Base-by-base conservation (phyloP, 257 asterid genomes). In the Ilex asprella region DNA sequence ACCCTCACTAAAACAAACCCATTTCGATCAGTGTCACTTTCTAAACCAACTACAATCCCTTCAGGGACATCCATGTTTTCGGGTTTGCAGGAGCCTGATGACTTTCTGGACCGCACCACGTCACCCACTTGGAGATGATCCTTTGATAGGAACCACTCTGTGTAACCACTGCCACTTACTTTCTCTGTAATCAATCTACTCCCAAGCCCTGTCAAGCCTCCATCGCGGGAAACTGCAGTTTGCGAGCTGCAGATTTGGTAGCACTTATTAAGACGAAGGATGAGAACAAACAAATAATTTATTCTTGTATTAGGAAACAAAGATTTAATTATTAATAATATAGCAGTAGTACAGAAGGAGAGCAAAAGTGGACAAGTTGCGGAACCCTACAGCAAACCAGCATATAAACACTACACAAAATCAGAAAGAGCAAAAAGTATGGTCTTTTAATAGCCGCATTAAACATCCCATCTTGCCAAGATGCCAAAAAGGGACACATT, bases 111-210 rank as follows among this genome's bases (percentile, higher is more conserved):
- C 30, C 98, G 80, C 21, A 91, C 90, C 52, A 59, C 66, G 68
- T 91, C 98, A 29, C 91, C 86, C 9, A 91, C 78, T 75, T 84
- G 94, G 35, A 86, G 85, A 69, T 75, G 85, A 67, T 88, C 95
- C 77, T 86, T 91, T n/a, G 83, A 78, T 53, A 91, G 82, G 70
- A 87, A 82, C 98, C 97, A 91, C 72, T 81, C 80, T 2, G 79
- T 79, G 64, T 84, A 80, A 55, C 92, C 87, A 56, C 56, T 57
- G 47, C 76, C 78, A 30, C 80, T 83, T 1, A 80, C 68, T 67
- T 75, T 84, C 35, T 81, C 95, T 14, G 79, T 61, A 55, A 77
- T 65, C 60, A 67, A 70, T 68, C 74, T 73, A 73, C 82, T 77
- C 61, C 78, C 84, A 0, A 67, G 62, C 55, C 66, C 79, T 13